These are phyloP conservation scores for Ceratocystis variospora DNA, from an alignment of 2,329 filamentous ascomycete species.

Conservation along the genomic window DNA sequence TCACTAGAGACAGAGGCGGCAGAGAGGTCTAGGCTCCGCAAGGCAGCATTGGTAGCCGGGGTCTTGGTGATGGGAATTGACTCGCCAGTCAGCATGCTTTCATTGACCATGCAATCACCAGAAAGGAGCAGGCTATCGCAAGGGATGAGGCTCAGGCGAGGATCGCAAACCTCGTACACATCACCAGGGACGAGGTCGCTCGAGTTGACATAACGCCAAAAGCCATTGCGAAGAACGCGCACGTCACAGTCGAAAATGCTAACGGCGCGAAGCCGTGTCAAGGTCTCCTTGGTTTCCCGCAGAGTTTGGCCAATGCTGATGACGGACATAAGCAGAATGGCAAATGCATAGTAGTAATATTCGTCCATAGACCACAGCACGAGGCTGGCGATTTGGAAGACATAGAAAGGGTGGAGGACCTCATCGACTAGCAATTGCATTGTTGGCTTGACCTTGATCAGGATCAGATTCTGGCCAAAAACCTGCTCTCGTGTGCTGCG, in stretches of 20 bases:
- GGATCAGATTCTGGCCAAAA: slow-evolving; percentile 81
- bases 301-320: slow-evolving; percentile 84
- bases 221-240: slow-evolving; percentile 81
- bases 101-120: slow-evolving; percentile 96
- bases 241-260: slow-evolving; percentile 93
- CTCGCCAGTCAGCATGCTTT: slow-evolving; percentile 92
- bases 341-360: slow-evolving; percentile 94
- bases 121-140: slow-evolving; percentile 83
- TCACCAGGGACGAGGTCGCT: slow-evolving; percentile 87
- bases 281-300: slow-evolving; percentile 78
- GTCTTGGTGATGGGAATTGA: slow-evolving; percentile 92
- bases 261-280: slow-evolving; percentile 79
- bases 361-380: slow-evolving; percentile 88
- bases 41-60: slow-evolving; percentile 65
- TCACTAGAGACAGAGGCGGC: slow-evolving; percentile 73
- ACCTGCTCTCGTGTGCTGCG: slow-evolving; percentile 69
- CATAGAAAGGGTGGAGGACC: slow-evolving; percentile 89
- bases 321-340: slow-evolving; percentile 88
- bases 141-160: slow-evolving; percentile 72
- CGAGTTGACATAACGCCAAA: slow-evolving; percentile 83
- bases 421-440: slow-evolving; percentile 79
- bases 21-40: slow-evolving; percentile 62
- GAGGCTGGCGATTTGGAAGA: slow-evolving; percentile 92
- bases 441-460: slow-evolving; percentile 80
- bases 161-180: slow-evolving; percentile 93